Evolutionary conservation across 345 rosid species (phyloP), one percentile per base, ranked within the genome.

Genomic region (Eucalyptus curtisii): DNA sequence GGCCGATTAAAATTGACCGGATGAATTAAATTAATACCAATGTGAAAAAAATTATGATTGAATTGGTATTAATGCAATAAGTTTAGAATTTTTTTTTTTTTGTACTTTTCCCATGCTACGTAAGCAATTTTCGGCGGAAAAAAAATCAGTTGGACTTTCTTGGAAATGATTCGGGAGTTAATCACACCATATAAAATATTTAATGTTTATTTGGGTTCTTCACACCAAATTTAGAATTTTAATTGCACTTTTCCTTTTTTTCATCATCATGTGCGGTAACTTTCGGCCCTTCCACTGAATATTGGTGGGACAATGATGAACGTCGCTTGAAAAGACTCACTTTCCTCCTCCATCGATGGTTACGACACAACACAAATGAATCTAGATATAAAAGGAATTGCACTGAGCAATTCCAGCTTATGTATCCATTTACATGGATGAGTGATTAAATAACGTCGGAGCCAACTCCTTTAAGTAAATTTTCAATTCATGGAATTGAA

Each of bases 1-100:
- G 0, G 0, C 5, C 10, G 8, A 17, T 50, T 50, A 50, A 17
- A 50, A 50, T 17, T 50, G 22, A 8, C 8, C 1, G 8, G 0
- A 50, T 17, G 22, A 17, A 50, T 20, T 17, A 3, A 52, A 52
- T 52, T 52, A 5, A 52, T 3, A 52, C 0, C 0, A 20, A 52
- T 8, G 2, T 19, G 24, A 52, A 52, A 19, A 52, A 19, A 7
- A 0, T 52, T 52, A 52, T 2, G 2, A 52, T 19, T 19, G 57
- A 52, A 19, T 52, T 52, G 4, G 2, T 52, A 52, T 0, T 52
- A 52, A 19, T 52, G 25, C 0, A 52, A 52, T 7, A 52, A 3
- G 24, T 52, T 52, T 19, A 50, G 1, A 52, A 7, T 49, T 49
- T 19, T 50, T 50, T 50, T 16, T 17, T n/a, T n/a, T 17, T 17